These are phyloP conservation scores for Dorcoceras hygrometricum DNA, from an alignment of 257 asterid genomes.

Conservation along the genomic window DNA sequence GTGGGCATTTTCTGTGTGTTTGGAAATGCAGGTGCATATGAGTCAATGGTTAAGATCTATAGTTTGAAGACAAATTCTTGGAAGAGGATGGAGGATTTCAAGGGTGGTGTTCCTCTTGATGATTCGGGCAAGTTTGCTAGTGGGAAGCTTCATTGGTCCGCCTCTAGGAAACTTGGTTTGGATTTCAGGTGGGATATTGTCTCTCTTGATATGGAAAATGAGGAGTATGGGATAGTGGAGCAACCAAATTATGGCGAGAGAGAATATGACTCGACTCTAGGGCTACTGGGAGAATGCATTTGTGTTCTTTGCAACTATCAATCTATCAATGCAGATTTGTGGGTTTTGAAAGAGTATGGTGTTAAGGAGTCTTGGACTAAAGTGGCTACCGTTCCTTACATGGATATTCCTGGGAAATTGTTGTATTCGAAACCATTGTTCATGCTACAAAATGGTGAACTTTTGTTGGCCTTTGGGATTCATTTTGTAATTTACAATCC, in stretches of 20 bases:
- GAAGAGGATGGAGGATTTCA: slow-evolving; percentile 37
- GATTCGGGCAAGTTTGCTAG: slow-evolving; percentile 33
- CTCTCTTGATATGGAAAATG: slow-evolving; percentile 39
- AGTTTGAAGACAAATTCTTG: slow-evolving; percentile 44
- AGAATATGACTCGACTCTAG: slow-evolving; percentile 20
- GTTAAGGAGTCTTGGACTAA: slow-evolving; percentile 44
- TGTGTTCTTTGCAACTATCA: slow-evolving; percentile 29
- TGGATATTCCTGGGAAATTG: slow-evolving; percentile 4
- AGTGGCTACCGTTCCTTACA: slow-evolving; percentile 32
- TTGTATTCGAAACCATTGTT: slow-evolving; percentile 27
- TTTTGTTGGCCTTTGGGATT: slow-evolving; percentile 28
- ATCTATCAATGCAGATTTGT: slow-evolving; percentile 27
- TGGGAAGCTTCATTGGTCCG: slow-evolving; percentile 48
- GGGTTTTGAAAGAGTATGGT: slow-evolving; percentile 55
- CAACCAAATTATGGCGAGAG: slow-evolving; percentile 36
- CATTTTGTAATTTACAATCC: slow-evolving; percentile 36
- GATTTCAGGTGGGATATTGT: slow-evolving; percentile 29
- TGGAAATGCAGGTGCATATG: slow-evolving; percentile 17
- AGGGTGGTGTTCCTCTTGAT: slow-evolving; percentile 29
- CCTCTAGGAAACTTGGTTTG: slow-evolving; percentile 7
- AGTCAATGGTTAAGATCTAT: slow-evolving; percentile 33
- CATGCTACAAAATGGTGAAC: slow-evolving; percentile 34
- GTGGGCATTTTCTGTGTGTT: slow-evolving; percentile 31
- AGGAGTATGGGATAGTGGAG: slow-evolving; percentile 37
- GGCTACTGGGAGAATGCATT: slow-evolving; percentile 36